phyloP scores from a whole-genome alignment of 345 rosid genomes.

The Citrus maxima region DNA sequence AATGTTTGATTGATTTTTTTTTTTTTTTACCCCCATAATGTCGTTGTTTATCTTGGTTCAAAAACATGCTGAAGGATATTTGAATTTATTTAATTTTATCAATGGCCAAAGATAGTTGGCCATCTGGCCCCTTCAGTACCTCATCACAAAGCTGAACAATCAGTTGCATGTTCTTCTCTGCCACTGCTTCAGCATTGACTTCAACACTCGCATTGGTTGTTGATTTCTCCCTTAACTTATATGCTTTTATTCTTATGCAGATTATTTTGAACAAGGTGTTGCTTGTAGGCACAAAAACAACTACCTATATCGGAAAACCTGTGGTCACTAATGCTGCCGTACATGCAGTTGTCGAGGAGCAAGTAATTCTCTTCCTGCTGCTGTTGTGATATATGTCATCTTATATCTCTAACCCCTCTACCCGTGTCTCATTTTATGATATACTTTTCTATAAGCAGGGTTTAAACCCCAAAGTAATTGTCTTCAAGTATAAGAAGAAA shows the following conservation, averaged over 20 bases:
- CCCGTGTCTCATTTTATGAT: not conserved
- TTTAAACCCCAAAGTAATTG: constrained; percentile 67
- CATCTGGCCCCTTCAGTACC: not conserved
- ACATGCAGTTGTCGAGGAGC: constrained; percentile 94
- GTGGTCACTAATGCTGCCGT: constrained; percentile 91
- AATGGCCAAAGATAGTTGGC: not conserved
- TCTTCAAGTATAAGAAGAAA: constrained; percentile 93
- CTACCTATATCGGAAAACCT: constrained; percentile 83
- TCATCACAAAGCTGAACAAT: not conserved
- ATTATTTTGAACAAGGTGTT: constrained; percentile 81
- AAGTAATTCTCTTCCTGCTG: constrained; percentile 38
- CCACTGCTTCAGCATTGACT: not conserved
- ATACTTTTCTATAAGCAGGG: constrained; percentile 47
- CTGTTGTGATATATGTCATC: not conserved
- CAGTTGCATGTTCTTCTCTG: not conserved
- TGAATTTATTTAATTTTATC: constrained; percentile 1
- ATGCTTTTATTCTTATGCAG: constrained; percentile 37
- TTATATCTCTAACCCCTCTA: not conserved
- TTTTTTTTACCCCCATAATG: not conserved
- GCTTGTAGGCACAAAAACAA: constrained; percentile 90
- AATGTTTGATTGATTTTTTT: not conserved
- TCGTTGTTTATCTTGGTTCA: not conserved
- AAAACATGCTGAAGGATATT: not conserved
- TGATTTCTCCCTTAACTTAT: not conserved
- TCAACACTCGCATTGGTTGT: not conserved